phyloP scores from a whole-genome alignment of 768 basidiomycete species.

The Boletus reticuloceps region DNA sequence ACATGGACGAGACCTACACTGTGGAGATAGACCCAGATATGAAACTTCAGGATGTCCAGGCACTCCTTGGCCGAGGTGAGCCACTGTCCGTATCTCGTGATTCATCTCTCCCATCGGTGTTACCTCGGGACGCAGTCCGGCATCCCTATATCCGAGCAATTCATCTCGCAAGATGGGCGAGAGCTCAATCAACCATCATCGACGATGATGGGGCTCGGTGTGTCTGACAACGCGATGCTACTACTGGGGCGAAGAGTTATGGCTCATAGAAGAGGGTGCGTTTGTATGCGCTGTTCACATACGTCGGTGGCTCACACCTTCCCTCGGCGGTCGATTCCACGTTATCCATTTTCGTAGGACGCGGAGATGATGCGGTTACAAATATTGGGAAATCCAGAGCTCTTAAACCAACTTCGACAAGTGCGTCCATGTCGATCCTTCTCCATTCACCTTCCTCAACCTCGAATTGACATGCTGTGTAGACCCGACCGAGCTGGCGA shows the following conservation, averaged over 20 bases:
- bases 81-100: neutral
- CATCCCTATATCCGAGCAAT: constrained; percentile 69
- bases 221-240: constrained; percentile 61
- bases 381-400: constrained; percentile 74
- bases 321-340: neutral
- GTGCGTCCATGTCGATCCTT: constrained; percentile 35
- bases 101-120: neutral
- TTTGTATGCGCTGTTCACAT: neutral
- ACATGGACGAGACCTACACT: constrained; percentile 57
- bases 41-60: constrained; percentile 91
- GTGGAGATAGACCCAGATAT: constrained; percentile 89
- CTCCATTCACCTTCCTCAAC: neutral
- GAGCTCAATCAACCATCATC: constrained; percentile 65
- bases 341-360: constrained; percentile 41
- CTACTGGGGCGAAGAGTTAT: constrained; percentile 58
- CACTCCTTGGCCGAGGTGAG: constrained; percentile 89
- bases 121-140: constrained; percentile 52
- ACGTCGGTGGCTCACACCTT: neutral
- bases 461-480: neutral
- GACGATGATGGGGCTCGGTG: constrained; percentile 66
- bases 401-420: constrained; percentile 71
- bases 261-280: constrained; percentile 41
- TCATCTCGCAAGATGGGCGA: constrained; percentile 61
- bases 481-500: constrained; percentile 80
- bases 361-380: constrained; percentile 90